phyloP scores from a whole-genome alignment of 1,284 basidiomycete genomes.

The Phellinidium pouzarii region DNA sequence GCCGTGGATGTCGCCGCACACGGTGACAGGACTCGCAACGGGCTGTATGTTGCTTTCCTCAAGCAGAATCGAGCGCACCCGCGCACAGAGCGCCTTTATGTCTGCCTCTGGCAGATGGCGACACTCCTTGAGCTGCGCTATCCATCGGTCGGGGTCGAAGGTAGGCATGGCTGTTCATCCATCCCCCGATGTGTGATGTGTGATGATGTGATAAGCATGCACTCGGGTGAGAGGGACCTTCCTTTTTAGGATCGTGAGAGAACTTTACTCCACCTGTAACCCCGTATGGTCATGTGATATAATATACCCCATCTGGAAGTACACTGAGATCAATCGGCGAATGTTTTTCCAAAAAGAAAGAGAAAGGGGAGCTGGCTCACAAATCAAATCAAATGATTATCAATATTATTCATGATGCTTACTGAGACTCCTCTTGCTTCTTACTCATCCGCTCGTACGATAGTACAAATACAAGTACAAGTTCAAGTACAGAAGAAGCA shows the following conservation, averaged over 20 bases:
- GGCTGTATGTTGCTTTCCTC: conserved; percentile 96
- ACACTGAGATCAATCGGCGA: no score
- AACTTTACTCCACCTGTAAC: background rate
- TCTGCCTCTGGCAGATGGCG: conserved; percentile 84
- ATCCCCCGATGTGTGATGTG: background rate
- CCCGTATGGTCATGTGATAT: background rate
- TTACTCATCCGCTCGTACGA: no score
- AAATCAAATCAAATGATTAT: no score
- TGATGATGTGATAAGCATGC: no score
- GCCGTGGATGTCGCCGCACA: conserved; percentile 92
- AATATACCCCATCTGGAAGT: no score
- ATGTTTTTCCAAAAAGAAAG: no score
- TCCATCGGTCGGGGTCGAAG: conserved; percentile 66
- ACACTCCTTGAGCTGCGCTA: conserved; percentile 76
- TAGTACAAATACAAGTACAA: no score
- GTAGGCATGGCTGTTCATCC: conserved; percentile 28
- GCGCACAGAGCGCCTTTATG: conserved; percentile 86
- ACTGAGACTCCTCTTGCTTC: no score
- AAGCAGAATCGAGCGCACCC: conserved; percentile 79
- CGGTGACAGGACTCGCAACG: conserved; percentile 85
- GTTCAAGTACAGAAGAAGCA: no score
- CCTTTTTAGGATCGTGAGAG: background rate
- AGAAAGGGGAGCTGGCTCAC: no score
- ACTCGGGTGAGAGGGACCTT: no score
- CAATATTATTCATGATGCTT: no score